phyloP scores from a whole-genome alignment of 2,329 filamentous ascomycete genomes.

The Verticillium albo-atrum region DNA sequence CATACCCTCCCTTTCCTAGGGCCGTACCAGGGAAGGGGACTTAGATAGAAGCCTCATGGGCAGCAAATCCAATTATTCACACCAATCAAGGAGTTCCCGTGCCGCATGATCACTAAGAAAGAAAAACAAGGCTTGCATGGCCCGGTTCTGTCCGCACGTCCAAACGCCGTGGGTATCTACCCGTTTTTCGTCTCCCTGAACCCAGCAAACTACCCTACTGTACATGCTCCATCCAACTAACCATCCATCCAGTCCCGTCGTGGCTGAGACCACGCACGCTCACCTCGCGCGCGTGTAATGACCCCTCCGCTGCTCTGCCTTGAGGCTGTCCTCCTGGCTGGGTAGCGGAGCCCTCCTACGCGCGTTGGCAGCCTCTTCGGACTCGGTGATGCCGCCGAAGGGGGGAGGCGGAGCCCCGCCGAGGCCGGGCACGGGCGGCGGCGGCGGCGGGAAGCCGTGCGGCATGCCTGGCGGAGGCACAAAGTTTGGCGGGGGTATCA shows the following conservation, averaged over 20 bases:
- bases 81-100: not conserved
- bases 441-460: slow-evolving; percentile 39
- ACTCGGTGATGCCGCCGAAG: slow-evolving; percentile 30
- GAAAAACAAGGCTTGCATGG: too few relatives aligned
- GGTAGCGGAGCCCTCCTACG: slow-evolving; percentile 66
- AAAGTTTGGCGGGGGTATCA: slow-evolving; percentile 41
- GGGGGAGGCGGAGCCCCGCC: slow-evolving; percentile 27
- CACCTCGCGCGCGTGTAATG: slow-evolving; percentile 52
- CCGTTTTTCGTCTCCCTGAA: not conserved
- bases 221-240: not conserved
- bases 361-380: slow-evolving; percentile 18
- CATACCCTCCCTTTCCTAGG: too few relatives aligned
- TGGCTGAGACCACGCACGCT: too few relatives aligned
- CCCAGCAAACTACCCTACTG: not conserved
- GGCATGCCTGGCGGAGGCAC: slow-evolving; percentile 25
- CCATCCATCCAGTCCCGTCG: not conserved
- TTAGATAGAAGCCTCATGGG: not conserved
- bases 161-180: not conserved
- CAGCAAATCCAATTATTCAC: not conserved
- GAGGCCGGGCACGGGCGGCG: slow-evolving; percentile 21
- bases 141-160: not conserved
- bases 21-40: too few relatives aligned
- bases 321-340: slow-evolving; percentile 77
- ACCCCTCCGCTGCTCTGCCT: slow-evolving; percentile 67
- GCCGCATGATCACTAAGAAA: not conserved